Evolutionary conservation across 2,329 filamentous ascomycete genomes (phyloP), one percentile per base, ranked within the genome.

Genomic region (Ascocoryne sarcoides): DNA sequence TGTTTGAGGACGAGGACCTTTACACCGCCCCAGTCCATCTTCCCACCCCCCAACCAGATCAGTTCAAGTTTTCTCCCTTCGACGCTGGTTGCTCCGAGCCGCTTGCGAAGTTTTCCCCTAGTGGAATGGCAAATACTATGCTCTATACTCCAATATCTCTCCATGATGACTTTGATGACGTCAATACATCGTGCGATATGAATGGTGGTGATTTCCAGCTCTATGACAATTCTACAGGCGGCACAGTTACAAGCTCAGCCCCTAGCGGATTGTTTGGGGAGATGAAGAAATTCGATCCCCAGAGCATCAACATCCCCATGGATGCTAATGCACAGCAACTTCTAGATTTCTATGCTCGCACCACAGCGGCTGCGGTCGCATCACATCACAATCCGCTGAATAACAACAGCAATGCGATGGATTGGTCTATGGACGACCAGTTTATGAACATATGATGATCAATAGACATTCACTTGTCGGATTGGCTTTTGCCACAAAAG

Each of bases 111-210:
- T 72, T 86, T 46, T 87, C 82, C 3, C 81, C 82, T 7, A 69
- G 70, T 39, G 82, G 79, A 4, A 81, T 85, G 52, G 71, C 73
- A 26, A 79, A 82, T 44, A 65, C 77, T 1, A 83, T 84, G 65
- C 70, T 86, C 21, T 82, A 71, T 61, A 82, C 82, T 8, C 78
- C 82, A 35, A 70, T 70, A 31, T 79, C 79, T 0, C 60, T 77
- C 44, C 65, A 66, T 14, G 72, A 87, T 45, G 81, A 86, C 40
- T 58, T 56, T 32, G 51, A 52, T 18, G 52, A 55, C 38, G 46
- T 53, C 21, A 35, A 48, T n/a, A 51, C 54, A 14, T 19, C 17
- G 5, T 40, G 37, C 28, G 50, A 52, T 29, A 47, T 45, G 33
- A 42, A 54, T 23, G 44, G 40, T 19, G 44, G 46, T 31, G 55